phyloP scores from a whole-genome alignment of 805 yeast species.

The Blastobotrys peoriensis region DNA sequence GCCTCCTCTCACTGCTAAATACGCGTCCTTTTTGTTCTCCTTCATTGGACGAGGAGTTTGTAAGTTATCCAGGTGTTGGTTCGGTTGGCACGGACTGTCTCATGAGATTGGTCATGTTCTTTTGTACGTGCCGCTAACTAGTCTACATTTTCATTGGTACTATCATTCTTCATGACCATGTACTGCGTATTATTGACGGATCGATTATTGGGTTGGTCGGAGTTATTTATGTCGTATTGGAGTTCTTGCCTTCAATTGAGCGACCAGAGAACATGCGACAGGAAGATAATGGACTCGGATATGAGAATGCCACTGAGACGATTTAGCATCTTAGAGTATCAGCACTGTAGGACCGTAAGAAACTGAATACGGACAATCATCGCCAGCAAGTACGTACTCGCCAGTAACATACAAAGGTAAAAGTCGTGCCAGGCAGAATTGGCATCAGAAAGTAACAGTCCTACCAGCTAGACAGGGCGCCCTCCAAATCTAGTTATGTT shows the following conservation, averaged over 20 bases:
- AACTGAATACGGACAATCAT: background rate
- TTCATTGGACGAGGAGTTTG: conserved; percentile 70
- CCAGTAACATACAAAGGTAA: background rate
- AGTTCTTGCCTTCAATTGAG: conserved; percentile 66
- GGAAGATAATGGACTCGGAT: conserved; percentile 19
- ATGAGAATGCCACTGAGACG: conserved; percentile 29
- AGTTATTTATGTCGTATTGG: conserved; percentile 51
- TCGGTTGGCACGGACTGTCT: too few species aligned
- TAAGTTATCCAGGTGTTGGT: too few species aligned
- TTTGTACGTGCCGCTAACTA: too few species aligned
- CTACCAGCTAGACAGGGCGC: too few species aligned
- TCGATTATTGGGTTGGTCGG: conserved; percentile 58
- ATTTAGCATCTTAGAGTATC: too few species aligned
- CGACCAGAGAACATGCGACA: conserved; percentile 74
- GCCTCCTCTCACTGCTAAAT: conserved; percentile 42
- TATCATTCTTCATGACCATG: conserved; percentile 44
- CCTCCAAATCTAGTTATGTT: too few species aligned
- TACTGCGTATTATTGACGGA: conserved; percentile 53
- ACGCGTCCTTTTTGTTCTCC: conserved; percentile 52
- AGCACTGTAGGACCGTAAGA: background rate
- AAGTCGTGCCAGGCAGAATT: background rate
- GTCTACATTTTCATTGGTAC: conserved; percentile 50
- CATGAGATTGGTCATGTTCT: too few species aligned
- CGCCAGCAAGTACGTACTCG: background rate
- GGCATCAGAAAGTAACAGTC: background rate